A percentile compares a stretch with the other conserved stretches of the same genome.
Evolutionary conservation across 768 basidiomycete species (phyloP).

Genomic region (Rhizopogon roseolus): DNA sequence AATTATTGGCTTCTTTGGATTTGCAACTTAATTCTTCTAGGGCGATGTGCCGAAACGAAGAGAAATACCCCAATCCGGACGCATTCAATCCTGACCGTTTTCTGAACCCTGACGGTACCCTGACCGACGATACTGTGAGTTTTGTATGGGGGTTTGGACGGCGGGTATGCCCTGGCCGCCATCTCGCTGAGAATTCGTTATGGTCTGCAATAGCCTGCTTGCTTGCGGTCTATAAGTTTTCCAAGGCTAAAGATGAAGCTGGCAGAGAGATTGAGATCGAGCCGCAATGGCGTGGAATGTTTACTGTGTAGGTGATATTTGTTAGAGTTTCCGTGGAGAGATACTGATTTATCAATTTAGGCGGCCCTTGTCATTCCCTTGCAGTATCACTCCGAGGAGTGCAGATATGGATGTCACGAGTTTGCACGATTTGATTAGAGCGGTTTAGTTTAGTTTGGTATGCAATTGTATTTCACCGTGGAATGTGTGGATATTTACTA

Average conservation of each 20-base stretch:
- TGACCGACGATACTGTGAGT: slow-evolving; percentile 8
- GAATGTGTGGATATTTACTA: background rate
- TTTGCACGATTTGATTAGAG: background rate
- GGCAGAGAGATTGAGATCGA: slow-evolving; percentile 17
- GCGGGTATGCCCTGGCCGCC: slow-evolving; percentile 24
- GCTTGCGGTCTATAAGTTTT: slow-evolving; percentile 13
- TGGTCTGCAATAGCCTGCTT: slow-evolving; percentile 17
- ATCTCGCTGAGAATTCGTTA: slow-evolving; percentile 20
- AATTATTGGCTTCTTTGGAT: background rate
- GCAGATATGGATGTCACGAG: background rate
- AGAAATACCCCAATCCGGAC: slow-evolving; percentile 29
- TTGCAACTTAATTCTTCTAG: slow-evolving; percentile 8
- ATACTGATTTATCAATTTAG: background rate
- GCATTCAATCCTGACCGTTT: slow-evolving; percentile 38
- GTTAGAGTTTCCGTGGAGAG: background rate
- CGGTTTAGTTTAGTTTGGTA: background rate
- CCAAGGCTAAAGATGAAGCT: slow-evolving; percentile 11
- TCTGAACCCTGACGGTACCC: slow-evolving; percentile 20
- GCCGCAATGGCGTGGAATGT: background rate
- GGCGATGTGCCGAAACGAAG: slow-evolving; percentile 30
- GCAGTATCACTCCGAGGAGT: background rate
- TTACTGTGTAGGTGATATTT: slow-evolving; percentile 10
- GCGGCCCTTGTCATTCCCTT: background rate
- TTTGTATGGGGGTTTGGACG: slow-evolving; percentile 24
- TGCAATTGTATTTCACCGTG: background rate